Evolutionary conservation across 2,329 filamentous ascomycete genomes (phyloP).

Genomic region (Dothiorella sarmentorum): DNA sequence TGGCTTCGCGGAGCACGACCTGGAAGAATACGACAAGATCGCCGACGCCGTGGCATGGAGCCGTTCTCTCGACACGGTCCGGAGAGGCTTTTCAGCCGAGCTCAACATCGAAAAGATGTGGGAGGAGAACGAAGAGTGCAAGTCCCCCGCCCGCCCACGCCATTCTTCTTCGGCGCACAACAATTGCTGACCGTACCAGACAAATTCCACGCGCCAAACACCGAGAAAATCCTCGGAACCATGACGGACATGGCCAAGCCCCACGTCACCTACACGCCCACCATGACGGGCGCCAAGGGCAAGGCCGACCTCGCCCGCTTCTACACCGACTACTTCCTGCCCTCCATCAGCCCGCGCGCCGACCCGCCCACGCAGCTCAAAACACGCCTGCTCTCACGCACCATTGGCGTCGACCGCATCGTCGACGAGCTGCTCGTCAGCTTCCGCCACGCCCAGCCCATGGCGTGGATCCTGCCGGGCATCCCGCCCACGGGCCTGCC

Average conservation of each 20-base stretch:
- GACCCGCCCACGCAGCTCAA: conserved; percentile 46
- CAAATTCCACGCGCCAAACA: conserved; percentile 35
- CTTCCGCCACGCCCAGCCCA: conserved; percentile 55
- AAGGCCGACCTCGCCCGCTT: conserved; percentile 46
- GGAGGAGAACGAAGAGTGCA: conserved; percentile 41
- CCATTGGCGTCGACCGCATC: conserved; percentile 56
- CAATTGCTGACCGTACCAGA: conserved; percentile 25
- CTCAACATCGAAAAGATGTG: conserved; percentile 44
- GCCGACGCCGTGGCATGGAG: conserved; percentile 66
- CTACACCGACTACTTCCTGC: conserved; percentile 56
- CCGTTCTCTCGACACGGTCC: conserved; percentile 58
- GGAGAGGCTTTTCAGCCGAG: conserved; percentile 56
- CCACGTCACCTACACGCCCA: conserved; percentile 43
- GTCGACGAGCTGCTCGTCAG: conserved; percentile 58
- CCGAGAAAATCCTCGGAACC: conserved; percentile 37
- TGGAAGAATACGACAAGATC: conserved; percentile 64
- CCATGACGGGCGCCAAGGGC: conserved; percentile 46
- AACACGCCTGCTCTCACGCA: conserved; percentile 53
- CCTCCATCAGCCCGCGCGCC: conserved; percentile 32
- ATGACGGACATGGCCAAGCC: conserved; percentile 36
- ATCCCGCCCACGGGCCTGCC: conserved; percentile 54
- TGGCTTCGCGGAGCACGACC: conserved; percentile 68
- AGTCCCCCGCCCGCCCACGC: background rate
- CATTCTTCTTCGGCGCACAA: background rate
- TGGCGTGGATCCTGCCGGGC: conserved; percentile 59